phyloP scores from a whole-genome alignment of 805 yeast species.

The Teunomyces gatunensis region DNA sequence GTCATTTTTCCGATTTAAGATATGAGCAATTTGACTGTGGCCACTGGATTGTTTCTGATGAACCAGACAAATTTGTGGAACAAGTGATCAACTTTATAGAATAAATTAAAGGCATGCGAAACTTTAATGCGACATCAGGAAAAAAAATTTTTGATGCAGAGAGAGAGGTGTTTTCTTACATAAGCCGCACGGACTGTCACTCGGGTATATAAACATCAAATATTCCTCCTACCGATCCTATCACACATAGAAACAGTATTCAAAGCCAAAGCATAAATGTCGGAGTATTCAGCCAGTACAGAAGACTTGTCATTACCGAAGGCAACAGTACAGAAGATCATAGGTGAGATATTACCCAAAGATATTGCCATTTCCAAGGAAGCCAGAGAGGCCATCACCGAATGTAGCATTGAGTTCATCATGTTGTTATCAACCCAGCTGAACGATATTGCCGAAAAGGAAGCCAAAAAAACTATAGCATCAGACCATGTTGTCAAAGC shows the following conservation, averaged over 20 bases:
- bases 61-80: slow-evolving; percentile 28
- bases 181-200: slow-evolving; percentile 2
- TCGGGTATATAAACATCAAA: slow-evolving; percentile 2
- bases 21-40: slow-evolving; percentile 25
- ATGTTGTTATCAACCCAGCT: slow-evolving; percentile 93
- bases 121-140: not conserved
- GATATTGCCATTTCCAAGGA: slow-evolving; percentile 88
- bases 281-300: slow-evolving; percentile 33
- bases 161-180: not conserved
- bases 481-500: slow-evolving; percentile 95
- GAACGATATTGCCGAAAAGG: slow-evolving; percentile 94
- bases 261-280: slow-evolving; percentile 21
- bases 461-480: slow-evolving; percentile 93
- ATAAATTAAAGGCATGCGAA: not conserved
- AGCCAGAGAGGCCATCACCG: slow-evolving; percentile 91
- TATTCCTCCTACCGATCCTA: not conserved
- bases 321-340: slow-evolving; percentile 95
- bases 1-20: slow-evolving; percentile 22
- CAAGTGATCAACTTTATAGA: slow-evolving; percentile 5
- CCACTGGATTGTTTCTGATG: slow-evolving; percentile 42
- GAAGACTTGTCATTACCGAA: slow-evolving; percentile 46
- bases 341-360: slow-evolving; percentile 84
- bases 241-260: not conserved
- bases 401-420: slow-evolving; percentile 92
- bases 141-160: not conserved